Conservation (phyloP, 2,329 filamentous ascomycete genomes). For the Clonostachys rosea region DNA sequence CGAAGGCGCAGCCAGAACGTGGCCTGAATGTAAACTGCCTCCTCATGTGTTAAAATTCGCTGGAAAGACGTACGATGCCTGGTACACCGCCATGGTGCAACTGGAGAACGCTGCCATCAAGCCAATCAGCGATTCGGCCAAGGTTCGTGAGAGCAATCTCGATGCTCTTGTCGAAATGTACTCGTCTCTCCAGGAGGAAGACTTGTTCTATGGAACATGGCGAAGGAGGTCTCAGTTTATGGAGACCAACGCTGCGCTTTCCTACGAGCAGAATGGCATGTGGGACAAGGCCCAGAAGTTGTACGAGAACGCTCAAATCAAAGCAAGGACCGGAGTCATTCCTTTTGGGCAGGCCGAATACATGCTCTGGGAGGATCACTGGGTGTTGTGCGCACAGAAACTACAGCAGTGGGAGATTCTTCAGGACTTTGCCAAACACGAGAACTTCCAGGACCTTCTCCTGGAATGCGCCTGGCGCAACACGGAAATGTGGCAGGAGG, state of each 20-base stretch:
- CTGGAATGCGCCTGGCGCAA: constrained; percentile 95
- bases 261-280: constrained; percentile 98
- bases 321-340: constrained; percentile 91
- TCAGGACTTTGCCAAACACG: constrained; percentile 96
- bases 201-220: constrained; percentile 97
- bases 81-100: constrained; percentile 91
- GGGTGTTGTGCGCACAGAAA: constrained; percentile 96
- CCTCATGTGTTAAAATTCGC: constrained; percentile 95
- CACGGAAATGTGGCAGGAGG: constrained; percentile 88
- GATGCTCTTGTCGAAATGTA: constrained; percentile 96
- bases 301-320: constrained; percentile 96
- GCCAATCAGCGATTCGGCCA: constrained; percentile 77
- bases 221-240: constrained; percentile 91
- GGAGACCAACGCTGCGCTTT: constrained; percentile 94
- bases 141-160: constrained; percentile 87
- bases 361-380: constrained; percentile 99
- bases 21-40: constrained; percentile 85
- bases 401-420: constrained; percentile 98
- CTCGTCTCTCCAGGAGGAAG: constrained; percentile 84
- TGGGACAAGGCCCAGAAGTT: constrained; percentile 98
- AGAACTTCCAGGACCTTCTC: constrained; percentile 95
- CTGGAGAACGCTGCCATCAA: constrained; percentile 85
- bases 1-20: constrained; percentile 79
- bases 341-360: constrained; percentile 97
- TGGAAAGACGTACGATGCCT: constrained; percentile 89